phyloP scores from a whole-genome alignment of 1,284 basidiomycete species.

The Moesziomyces globuligerus region DNA sequence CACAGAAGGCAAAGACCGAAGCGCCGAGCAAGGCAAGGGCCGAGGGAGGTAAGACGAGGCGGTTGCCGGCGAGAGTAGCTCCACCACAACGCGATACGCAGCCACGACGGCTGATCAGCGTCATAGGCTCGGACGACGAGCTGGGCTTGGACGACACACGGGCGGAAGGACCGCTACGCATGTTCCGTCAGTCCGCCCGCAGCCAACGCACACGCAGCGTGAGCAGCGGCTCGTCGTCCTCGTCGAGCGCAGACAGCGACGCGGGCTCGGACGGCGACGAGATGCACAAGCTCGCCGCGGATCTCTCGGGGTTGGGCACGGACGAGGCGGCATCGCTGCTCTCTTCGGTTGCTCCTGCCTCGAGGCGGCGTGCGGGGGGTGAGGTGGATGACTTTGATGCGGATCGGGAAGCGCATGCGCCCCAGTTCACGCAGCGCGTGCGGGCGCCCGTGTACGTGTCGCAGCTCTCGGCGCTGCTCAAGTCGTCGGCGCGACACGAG shows the following conservation, averaged over 20 bases:
- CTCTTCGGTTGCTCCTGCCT: neutral
- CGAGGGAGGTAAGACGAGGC: slow-evolving; percentile 4
- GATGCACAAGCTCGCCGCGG: slow-evolving; percentile 34
- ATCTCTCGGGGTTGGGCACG: slow-evolving; percentile 18
- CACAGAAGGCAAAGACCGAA: too few species aligned
- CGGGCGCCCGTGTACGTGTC: slow-evolving; percentile 67
- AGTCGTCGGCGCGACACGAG: slow-evolving; percentile 31
- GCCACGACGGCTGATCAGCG: slow-evolving; percentile 32
- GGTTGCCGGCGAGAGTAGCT: slow-evolving; percentile 11
- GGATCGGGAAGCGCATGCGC: slow-evolving; percentile 30
- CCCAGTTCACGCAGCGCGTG: slow-evolving; percentile 42
- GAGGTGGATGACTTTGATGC: slow-evolving; percentile 8
- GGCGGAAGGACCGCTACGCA: neutral
- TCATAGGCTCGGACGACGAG: slow-evolving; percentile 24
- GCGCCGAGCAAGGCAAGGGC: neutral
- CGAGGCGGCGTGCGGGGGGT: neutral
- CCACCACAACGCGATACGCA: slow-evolving; percentile 1
- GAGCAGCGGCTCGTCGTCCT: slow-evolving; percentile 19
- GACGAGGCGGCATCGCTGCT: slow-evolving; percentile 6
- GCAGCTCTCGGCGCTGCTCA: slow-evolving; percentile 66
- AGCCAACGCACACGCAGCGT: slow-evolving; percentile 1
- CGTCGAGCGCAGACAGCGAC: too few species aligned
- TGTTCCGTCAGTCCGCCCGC: slow-evolving; percentile 7
- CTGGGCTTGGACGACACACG: neutral
- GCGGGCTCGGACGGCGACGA: slow-evolving; percentile 20